A percentile compares a stretch with the other conserved stretches of the same genome.
Conservation (phyloP, 441 rosid species). For the Mallotus japonicus region DNA sequence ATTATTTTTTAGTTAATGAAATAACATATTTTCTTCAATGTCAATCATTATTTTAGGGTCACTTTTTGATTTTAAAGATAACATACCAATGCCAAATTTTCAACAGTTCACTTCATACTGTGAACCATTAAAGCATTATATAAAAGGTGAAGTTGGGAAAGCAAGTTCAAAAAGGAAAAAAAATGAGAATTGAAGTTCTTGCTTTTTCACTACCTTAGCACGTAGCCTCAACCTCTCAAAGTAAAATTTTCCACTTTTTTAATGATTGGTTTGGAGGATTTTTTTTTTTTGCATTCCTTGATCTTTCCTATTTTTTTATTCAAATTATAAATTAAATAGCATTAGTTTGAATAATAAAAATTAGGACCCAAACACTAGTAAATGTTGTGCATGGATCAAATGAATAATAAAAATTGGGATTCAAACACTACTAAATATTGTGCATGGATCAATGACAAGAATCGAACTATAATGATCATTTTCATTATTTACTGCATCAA, state of each 20-base stretch:
- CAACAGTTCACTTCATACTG: conserved; percentile 13
- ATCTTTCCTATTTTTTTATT: no score
- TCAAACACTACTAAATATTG: no score
- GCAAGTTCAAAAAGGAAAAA: conserved; percentile 17
- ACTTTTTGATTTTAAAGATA: not conserved
- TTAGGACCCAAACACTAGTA: no score
- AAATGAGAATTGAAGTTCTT: conserved; percentile 28
- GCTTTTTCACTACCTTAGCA: conserved; percentile 43
- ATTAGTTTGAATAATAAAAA: no score
- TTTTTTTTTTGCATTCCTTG: not conserved
- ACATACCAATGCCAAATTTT: not conserved
- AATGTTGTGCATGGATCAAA: no score
- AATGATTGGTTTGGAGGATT: not conserved
- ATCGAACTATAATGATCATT: no score
- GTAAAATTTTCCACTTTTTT: conserved; percentile 13
- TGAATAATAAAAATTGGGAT: no score
- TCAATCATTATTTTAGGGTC: not conserved
- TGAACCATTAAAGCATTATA: conserved; percentile 20
- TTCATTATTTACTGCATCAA: conserved; percentile 27
- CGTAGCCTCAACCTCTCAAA: conserved; percentile 45
- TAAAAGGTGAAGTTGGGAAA: conserved; percentile 15
- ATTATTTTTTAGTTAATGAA: conserved; percentile 16
- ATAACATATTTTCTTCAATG: not conserved
- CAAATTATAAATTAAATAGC: no score
- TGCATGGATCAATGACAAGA: no score